Percentiles rank a stretch among this genome's conserved stretches.
Evolutionary conservation across 2,329 filamentous ascomycete species (phyloP).

Genomic region (Ceratocystis diversiconidia): DNA sequence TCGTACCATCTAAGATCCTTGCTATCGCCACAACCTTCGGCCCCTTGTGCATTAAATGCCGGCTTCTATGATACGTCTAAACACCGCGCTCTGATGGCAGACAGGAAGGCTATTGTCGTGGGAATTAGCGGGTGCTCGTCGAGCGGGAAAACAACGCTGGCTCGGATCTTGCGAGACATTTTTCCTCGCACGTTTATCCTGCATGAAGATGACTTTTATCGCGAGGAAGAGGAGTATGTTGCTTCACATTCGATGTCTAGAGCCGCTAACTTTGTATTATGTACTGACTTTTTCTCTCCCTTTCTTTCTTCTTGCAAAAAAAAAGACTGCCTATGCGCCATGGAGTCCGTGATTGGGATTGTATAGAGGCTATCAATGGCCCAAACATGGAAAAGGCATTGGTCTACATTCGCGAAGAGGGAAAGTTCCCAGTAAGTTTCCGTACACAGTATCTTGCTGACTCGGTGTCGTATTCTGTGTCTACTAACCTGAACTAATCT

Average conservation of each 20-base stretch:
- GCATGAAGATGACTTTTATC: constrained; percentile 95
- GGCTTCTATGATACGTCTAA: not conserved
- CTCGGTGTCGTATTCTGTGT: not conserved
- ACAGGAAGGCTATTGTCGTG: constrained; percentile 47
- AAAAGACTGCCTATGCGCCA: constrained; percentile 23
- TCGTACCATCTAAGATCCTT: not conserved
- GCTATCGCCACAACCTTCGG: not conserved
- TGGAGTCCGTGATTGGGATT: constrained; percentile 81
- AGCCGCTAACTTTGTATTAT: not conserved
- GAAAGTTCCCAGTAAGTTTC: constrained; percentile 44
- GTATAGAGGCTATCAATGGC: constrained; percentile 62
- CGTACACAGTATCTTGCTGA: not conserved
- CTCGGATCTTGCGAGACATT: constrained; percentile 67
- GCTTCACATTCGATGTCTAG: not conserved
- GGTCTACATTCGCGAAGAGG: constrained; percentile 53
- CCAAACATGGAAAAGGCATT: constrained; percentile 53
- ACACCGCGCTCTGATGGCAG: constrained; percentile 23
- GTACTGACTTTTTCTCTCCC: too few relatives aligned
- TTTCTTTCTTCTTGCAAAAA: too few relatives aligned
- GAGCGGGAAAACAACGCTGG: constrained; percentile 88
- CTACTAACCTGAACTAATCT: not conserved
- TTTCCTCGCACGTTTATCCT: constrained; percentile 69
- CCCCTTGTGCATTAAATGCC: not conserved
- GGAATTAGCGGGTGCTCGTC: constrained; percentile 83
- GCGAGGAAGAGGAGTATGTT: constrained; percentile 54